Percentiles rank a stretch among this genome's conserved stretches.
Evolutionary conservation across 208 protist species (phyloP).

Genomic region (Leishmania lainsoni): DNA sequence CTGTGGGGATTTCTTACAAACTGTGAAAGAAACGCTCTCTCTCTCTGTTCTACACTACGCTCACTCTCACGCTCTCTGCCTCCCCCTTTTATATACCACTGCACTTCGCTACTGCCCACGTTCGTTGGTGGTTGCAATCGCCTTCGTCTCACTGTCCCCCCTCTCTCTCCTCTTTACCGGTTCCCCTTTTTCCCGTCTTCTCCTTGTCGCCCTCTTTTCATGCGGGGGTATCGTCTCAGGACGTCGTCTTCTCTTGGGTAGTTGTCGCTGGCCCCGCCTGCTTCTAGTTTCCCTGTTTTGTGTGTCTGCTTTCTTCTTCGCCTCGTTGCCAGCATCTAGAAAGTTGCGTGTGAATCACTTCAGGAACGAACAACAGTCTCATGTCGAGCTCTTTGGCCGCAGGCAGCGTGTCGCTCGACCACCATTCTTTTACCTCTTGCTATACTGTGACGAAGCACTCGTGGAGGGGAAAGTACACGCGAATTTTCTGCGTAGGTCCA

Average conservation of each 20-base stretch:
- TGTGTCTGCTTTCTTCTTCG: background rate
- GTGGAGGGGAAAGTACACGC: slow-evolving; percentile 88
- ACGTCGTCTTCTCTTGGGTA: background rate
- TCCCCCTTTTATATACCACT: background rate
- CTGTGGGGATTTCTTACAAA: background rate
- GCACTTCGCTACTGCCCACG: background rate
- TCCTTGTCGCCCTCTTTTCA: background rate
- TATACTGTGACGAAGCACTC: slow-evolving; percentile 86
- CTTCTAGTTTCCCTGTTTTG: background rate
- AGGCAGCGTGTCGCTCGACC: slow-evolving; percentile 10
- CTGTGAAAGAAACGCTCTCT: background rate
- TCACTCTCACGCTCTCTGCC: background rate
- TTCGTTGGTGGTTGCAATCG: background rate
- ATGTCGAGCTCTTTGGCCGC: slow-evolving; percentile 14
- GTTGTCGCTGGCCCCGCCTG: background rate
- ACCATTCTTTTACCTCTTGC: slow-evolving; percentile 60
- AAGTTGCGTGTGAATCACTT: background rate
- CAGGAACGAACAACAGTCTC: slow-evolving; percentile 9
- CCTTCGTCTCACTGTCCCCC: background rate
- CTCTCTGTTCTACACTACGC: background rate
- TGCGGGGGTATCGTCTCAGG: too few relatives aligned
- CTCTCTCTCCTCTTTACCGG: too few relatives aligned
- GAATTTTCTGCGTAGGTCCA: slow-evolving; percentile 78
- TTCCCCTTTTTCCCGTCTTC: background rate
- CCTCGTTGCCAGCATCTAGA: background rate